Percentiles rank a stretch among this genome's conserved stretches.
Evolutionary conservation across 805 yeast species (phyloP).

Genomic region (Lipomyces spencermartinsiae): DNA sequence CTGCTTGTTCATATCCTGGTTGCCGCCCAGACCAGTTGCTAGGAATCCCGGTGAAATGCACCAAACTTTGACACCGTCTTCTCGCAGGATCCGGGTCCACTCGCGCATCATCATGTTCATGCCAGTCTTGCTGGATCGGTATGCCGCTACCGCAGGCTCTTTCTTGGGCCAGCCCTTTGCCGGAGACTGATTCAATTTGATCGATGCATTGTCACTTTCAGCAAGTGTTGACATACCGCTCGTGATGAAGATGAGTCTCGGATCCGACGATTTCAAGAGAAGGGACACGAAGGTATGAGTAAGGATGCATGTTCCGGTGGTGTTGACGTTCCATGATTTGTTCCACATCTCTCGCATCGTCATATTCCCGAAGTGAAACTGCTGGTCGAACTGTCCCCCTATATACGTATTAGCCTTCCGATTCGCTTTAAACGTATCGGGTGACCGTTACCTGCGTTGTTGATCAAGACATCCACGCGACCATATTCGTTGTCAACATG

Average conservation of each 20-base stretch:
- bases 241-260: conserved; percentile 6
- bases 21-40: conserved; percentile 7
- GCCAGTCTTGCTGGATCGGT: not conserved
- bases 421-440: not conserved
- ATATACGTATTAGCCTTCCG: not conserved
- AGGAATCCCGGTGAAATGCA: conserved; percentile 6
- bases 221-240: conserved; percentile 1
- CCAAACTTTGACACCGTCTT: conserved; percentile 5
- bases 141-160: not conserved
- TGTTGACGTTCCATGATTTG: conserved; percentile 6
- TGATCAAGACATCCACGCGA: conserved; percentile 8
- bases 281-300: conserved; percentile 2
- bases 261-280: not conserved
- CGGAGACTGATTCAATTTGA: conserved; percentile 1
- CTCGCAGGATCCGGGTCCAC: conserved; percentile 1
- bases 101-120: conserved; percentile 11
- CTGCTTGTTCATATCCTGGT: not conserved
- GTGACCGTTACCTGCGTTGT: conserved; percentile 9
- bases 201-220: not conserved
- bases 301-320: conserved; percentile 4
- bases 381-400: conserved; percentile 6
- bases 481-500: not conserved
- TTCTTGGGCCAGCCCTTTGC: conserved; percentile 10
- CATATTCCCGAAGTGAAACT: not conserved
- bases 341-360: conserved; percentile 2